Evolutionary conservation across 2,329 filamentous ascomycete species (phyloP).

Genomic region (Xylariaceae sp.): DNA sequence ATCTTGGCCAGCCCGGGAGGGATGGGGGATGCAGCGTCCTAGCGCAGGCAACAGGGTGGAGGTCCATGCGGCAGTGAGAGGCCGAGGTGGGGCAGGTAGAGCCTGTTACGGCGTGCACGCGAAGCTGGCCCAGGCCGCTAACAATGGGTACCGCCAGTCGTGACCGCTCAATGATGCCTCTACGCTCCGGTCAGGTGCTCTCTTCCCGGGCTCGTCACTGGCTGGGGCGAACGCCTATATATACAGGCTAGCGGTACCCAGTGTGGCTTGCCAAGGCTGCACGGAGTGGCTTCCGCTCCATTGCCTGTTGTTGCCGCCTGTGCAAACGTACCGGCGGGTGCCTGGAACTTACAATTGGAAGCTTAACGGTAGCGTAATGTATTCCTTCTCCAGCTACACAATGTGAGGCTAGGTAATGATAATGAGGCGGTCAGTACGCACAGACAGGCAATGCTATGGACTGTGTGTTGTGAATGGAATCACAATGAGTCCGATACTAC

Average conservation of each 20-base stretch:
- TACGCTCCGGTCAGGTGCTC: slow-evolving; percentile 7
- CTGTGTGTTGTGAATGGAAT: too few species aligned
- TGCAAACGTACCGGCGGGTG: too few species aligned
- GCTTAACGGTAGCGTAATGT: too few species aligned
- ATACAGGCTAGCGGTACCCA: background rate
- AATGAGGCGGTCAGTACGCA: slow-evolving; percentile 11
- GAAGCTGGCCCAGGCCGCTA: background rate
- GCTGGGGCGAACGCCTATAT: too few species aligned
- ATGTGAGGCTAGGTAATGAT: too few species aligned
- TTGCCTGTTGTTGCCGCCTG: too few species aligned
- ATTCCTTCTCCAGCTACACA: too few species aligned
- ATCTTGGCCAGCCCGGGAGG: slow-evolving; percentile 2
- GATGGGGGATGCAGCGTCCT: slow-evolving; percentile 12
- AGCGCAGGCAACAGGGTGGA: slow-evolving; percentile 16
- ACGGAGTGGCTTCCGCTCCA: background rate
- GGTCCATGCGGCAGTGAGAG: slow-evolving; percentile 1
- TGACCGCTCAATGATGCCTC: slow-evolving; percentile 3
- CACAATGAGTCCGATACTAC: too few species aligned
- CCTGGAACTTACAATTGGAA: too few species aligned
- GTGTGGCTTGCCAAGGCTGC: background rate
- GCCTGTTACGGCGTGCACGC: background rate
- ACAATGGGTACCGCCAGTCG: background rate
- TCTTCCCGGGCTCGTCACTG: background rate
- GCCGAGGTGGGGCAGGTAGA: slow-evolving; percentile 12
- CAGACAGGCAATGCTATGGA: too few species aligned